These are phyloP conservation scores for Parastagonospora avenae DNA, from an alignment of 2,329 filamentous ascomycete genomes.

Conservation along the genomic window DNA sequence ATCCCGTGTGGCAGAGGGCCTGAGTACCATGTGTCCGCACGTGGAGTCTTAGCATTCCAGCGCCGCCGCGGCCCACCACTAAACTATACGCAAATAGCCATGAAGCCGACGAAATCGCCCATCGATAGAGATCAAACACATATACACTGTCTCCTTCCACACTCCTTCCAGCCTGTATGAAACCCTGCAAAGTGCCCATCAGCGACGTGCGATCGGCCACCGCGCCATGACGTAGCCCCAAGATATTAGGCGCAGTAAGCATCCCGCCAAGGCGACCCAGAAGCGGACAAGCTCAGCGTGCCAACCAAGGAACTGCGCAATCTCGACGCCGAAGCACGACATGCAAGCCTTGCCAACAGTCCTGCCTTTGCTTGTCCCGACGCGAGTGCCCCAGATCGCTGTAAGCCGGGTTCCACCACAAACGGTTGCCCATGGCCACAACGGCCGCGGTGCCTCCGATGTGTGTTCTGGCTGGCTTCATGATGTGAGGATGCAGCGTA, in stretches of 20 bases:
- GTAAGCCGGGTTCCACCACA: too few relatives aligned
- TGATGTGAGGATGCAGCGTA: too few relatives aligned
- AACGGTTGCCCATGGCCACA: neutral
- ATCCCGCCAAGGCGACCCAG: conserved; percentile 8
- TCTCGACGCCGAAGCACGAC: conserved; percentile 10
- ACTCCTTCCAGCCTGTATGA: neutral
- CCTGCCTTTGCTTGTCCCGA: conserved; percentile 7
- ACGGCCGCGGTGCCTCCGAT: too few relatives aligned
- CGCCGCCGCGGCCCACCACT: neutral
- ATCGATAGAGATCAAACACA: neutral
- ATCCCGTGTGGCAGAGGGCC: neutral
- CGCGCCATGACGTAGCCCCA: conserved; percentile 11
- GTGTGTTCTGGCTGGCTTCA: too few relatives aligned
- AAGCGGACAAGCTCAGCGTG: conserved; percentile 4
- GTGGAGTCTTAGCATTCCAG: conserved; percentile 6
- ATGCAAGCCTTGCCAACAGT: conserved; percentile 22
- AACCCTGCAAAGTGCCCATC: neutral
- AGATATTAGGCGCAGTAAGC: conserved; percentile 9
- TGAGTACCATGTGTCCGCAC: neutral
- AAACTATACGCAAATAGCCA: neutral
- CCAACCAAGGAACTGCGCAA: conserved; percentile 8
- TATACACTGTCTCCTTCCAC: neutral
- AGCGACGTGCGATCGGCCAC: neutral
- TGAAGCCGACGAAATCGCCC: neutral
- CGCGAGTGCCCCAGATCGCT: neutral